Base-by-base conservation (phyloP, 768 basidiomycete species). In the Sistotremastrum suecicum region DNA sequence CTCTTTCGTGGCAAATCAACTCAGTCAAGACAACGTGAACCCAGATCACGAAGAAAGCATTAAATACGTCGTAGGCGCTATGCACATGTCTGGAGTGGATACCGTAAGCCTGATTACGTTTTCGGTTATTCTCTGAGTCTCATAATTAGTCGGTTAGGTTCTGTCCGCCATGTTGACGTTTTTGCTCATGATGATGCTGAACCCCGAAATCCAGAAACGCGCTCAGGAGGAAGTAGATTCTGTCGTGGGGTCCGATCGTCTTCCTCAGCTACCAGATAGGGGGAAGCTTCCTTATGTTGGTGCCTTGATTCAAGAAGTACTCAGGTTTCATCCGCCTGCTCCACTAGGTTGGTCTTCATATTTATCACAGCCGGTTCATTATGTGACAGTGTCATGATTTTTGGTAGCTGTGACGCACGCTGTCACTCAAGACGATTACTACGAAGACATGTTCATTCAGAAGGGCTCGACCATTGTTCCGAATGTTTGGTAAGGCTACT, bases 221-320 rank as follows among this genome's bases (percentile, higher is more conserved):
- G 52, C 50, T 2, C 55, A 51, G 38, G 44, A 37, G 31, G 55
- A 56, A 39, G 42, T 56, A 7, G 55, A 56, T 41, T 34, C 34
- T 0, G 48, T 51, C 20, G 41, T 52, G 5, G 53, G 55, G 10
- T 11, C 34, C 29, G 48, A 51, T 7, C 46, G 55, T 3, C 39
- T 55, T 8, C 41, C 46, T 10, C 36, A n/a, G 1, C 9, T 41
- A 2, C n/a, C 8, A 33, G 50, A 51, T 28, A 6, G 33, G 29
- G 29, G 35, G 30, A 34, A 43, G 5, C 47, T 50, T 20, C 49
- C 49, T 4, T 50, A 50, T 35, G 29, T 47, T 9, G 34, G 35
- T 9, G 47, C 47, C 3, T 32, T 48, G 30, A 32, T 48, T 20
- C 31, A 10, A 34, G 47, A 48, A 28, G 42, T 41, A n/a, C 45